Evolutionary conservation across 2,329 filamentous ascomycete species (phyloP), one percentile per base, ranked within the genome.

Genomic region (Verticillium longisporum): DNA sequence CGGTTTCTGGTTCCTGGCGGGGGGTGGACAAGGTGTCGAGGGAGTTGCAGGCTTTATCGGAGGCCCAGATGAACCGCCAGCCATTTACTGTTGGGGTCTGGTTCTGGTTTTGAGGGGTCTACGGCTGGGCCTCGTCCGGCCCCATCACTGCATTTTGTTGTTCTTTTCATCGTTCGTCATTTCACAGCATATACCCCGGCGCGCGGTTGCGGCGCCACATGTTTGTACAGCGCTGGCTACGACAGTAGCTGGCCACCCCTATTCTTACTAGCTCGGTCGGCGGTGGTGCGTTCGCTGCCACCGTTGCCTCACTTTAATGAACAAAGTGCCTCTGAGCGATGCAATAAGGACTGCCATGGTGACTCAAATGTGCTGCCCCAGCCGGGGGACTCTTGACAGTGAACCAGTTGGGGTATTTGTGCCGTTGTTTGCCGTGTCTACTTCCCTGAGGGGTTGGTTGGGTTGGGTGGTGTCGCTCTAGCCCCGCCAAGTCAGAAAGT

Each of bases 171-270:
- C 41, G 9, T 59, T 60, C 36, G n/a, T 41, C 34, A 38, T 37
- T 60, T 60, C 45, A 50, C 11, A 18, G 37, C 54, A 62, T 65
- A 65, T 65, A 65, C 63, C 63, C 63, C 63, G 63, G 63, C 63
- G 60, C 57, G 14, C 60, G 62, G 38, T 41, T 41, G 56, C 56
- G 56, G 21, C 56, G 62, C 63, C 63, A 60, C 57, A 61, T 62
- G 38, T 60, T 60, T 60, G 15, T 21, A 50, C 41, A 10, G 41
- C 41, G n/a, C 41, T 18, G 18, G 41, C 41, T 50, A 18, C 37
- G 37, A 11, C 11, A 21, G 41, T 18, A 50, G 41, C 41, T 50
- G 41, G 41, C 9, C 18, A 9, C n/a, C 41, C n/a, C 6, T 50
- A 50, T 50, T 50, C 21, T 50, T 50, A 50, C 21, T 21, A 50